Evolutionary conservation across 768 basidiomycete species (phyloP), one percentile per base, ranked within the genome.

Genomic region (Ramaria rubella): DNA sequence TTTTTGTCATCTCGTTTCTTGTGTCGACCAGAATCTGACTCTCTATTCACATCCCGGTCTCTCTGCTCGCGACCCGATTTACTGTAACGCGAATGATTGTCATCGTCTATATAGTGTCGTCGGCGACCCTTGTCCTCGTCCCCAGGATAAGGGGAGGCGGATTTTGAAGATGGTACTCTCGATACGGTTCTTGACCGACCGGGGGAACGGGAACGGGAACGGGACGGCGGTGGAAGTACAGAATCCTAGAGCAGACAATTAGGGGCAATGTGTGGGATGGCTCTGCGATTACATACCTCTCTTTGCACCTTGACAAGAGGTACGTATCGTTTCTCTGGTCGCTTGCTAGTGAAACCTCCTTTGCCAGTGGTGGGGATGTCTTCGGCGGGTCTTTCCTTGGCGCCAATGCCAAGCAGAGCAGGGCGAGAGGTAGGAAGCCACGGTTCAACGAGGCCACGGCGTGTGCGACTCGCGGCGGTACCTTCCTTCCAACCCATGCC

Each of bases 401-500:
- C 96, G 2, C 96, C 94, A 27, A 99, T 87, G 0, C 95, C 96
- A 9, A 98, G 72, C 12, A 98, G 70, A 0, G 93, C 85, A 0
- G 95, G 94, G 15, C 96, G 79, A 2, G 88, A 75, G 54, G 78
- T 73, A 0, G 96, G 96, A 0, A 94, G 71, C 67, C 91, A 94
- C 1, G 94, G 86, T 62, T 92, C 82, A 2, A 81, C 76, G 15
- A 83, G 67, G 2, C 83, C 87, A 58, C 81, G 74, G 8, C 79
- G 75, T 34, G 80, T 83, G 43, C 80, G 76, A 23, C 83, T 77
- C 2, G 89, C 90, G 4, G 85, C 82, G 3, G 79, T 79, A 1
- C 89, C 87, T 33, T 88, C 84, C 59, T 89, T 89, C 93, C 93
- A 97, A 2, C 94, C 94, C 96, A 98, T 98, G 0, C 95, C 95